A percentile compares a stretch with the other conserved stretches of the same genome.
Evolutionary conservation across 2,329 filamentous ascomycete species (phyloP).

Genomic region (Alternaria arborescens): DNA sequence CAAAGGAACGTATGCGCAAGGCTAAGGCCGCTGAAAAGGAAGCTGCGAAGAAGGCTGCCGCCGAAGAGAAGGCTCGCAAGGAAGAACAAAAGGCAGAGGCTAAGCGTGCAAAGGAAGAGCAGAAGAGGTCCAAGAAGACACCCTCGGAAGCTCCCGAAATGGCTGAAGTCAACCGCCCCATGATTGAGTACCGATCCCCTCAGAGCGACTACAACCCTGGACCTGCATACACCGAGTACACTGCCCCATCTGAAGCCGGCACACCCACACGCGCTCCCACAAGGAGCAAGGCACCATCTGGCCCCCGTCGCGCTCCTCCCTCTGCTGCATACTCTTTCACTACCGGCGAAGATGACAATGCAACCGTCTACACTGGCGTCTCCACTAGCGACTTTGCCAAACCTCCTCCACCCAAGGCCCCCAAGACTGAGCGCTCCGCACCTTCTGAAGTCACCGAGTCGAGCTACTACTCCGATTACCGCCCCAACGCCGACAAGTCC

Average conservation of each 20-base stretch:
- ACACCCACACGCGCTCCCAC: conserved; percentile 25
- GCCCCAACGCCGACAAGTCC: conserved; percentile 47
- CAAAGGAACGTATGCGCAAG: conserved; percentile 63
- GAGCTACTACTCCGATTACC: conserved; percentile 54
- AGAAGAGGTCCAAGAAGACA: conserved; percentile 55
- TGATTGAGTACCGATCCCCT: conserved; percentile 32
- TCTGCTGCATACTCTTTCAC: conserved; percentile 59
- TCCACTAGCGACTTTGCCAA: conserved; percentile 50
- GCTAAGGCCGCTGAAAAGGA: conserved; percentile 53
- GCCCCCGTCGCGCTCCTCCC: conserved; percentile 46
- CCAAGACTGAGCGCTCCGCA: conserved; percentile 17
- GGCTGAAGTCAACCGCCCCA: conserved; percentile 36
- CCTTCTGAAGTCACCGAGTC: conserved; percentile 44
- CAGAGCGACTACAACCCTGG: conserved; percentile 27
- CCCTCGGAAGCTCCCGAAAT: conserved; percentile 43
- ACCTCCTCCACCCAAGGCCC: conserved; percentile 25
- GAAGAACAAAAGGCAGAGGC: conserved; percentile 50
- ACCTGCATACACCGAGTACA: conserved; percentile 39
- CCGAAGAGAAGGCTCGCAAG: conserved; percentile 55
- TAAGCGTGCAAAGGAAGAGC: conserved; percentile 51
- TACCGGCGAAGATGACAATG: conserved; percentile 56
- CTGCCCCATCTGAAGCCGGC: conserved; percentile 36
- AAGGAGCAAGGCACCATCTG: conserved; percentile 24
- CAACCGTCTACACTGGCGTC: conserved; percentile 52
- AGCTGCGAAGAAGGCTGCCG: conserved; percentile 41